Conservation (phyloP, 257 asterid genomes). For the Solanum peruvianum region DNA sequence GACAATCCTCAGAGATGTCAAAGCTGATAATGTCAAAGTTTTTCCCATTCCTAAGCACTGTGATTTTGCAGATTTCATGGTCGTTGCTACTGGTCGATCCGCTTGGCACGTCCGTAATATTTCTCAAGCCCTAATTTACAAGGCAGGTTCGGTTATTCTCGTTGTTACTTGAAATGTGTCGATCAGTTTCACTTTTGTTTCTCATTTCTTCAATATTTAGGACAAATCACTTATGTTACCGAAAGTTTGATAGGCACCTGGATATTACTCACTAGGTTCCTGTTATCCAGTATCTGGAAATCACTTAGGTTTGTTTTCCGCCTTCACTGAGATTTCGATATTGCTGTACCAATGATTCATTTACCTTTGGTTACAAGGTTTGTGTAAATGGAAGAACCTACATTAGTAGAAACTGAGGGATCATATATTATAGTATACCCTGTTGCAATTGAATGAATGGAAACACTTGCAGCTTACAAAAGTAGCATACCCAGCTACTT, state of each 20-base stretch:
- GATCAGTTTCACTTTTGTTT: background rate
- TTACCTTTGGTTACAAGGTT: background rate
- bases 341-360: background rate
- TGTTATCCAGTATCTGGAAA: background rate
- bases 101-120: slow-evolving; percentile 96
- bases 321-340: background rate
- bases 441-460: background rate
- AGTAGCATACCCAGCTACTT: background rate
- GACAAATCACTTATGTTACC: background rate
- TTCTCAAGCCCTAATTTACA: slow-evolving; percentile 78
- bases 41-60: slow-evolving; percentile 48
- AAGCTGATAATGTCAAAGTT: slow-evolving; percentile 72
- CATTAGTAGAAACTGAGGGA: background rate
- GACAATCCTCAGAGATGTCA: slow-evolving; percentile 64
- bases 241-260: background rate
- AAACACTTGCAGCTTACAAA: background rate
- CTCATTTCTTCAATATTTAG: background rate
- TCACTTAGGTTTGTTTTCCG: background rate
- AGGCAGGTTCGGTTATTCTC: slow-evolving; percentile 33
- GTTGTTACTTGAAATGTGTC: background rate
- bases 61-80: slow-evolving; percentile 76
- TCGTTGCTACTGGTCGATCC: slow-evolving; percentile 85
- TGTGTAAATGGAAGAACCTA: background rate
- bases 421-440: background rate
- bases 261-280: background rate